Evolutionary conservation across 495 filamentous ascomycete species (phyloP).

Genomic region (Delitschia confertaspora): DNA sequence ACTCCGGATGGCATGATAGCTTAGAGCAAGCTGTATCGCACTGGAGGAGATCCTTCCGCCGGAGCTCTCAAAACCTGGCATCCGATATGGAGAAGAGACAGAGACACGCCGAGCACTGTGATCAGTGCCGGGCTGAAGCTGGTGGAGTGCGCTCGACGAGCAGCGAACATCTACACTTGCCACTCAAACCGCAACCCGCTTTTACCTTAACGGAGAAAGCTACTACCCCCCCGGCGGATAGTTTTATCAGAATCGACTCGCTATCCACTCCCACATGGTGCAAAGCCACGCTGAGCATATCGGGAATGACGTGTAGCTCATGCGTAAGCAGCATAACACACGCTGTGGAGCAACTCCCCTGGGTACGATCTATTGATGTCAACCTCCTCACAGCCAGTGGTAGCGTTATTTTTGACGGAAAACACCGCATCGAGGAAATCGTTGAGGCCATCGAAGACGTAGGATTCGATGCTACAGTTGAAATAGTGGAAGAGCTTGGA

Average conservation of each 20-base stretch:
- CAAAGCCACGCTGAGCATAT: constrained; percentile 44
- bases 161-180: neutral
- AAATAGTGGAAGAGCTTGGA: constrained; percentile 35
- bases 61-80: neutral
- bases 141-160: constrained; percentile 3
- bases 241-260: constrained; percentile 18
- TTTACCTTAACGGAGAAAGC: constrained; percentile 1
- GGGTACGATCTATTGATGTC: constrained; percentile 47
- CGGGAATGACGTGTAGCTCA: constrained; percentile 59
- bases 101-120: constrained; percentile 25
- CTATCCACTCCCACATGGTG: constrained; percentile 17
- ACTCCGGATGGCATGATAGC: constrained; percentile 24
- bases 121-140: constrained; percentile 21
- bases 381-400: constrained; percentile 54
- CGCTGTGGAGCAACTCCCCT: constrained; percentile 43
- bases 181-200: constrained; percentile 4
- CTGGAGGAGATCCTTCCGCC: constrained; percentile 9
- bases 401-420: constrained; percentile 40
- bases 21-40: constrained; percentile 21
- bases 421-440: constrained; percentile 39
- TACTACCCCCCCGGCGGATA: constrained; percentile 1
- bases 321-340: constrained; percentile 49
- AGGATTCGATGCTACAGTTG: constrained; percentile 48
- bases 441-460: constrained; percentile 45
- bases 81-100: constrained; percentile 18